Evolutionary conservation across 805 yeast species (phyloP), one percentile per base, ranked within the genome.

Genomic region (Candida andamanensis): DNA sequence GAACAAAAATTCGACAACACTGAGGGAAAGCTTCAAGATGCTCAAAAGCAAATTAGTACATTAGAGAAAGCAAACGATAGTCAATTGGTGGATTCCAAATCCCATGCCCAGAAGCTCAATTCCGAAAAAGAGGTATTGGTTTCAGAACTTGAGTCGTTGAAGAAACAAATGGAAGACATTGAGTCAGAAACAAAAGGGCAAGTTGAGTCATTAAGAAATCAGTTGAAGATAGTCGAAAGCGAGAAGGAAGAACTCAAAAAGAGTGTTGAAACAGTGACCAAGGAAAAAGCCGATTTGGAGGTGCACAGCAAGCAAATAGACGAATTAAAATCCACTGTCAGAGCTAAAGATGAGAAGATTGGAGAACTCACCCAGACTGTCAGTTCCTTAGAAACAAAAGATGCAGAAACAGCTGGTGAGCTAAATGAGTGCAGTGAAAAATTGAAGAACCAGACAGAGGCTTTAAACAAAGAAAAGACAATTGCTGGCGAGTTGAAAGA

Each of bases 121-220:
- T 60, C 47, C 3, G 49, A 43, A 6, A 63, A 59, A 34, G 51
- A 50, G 11, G 63, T 56, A 37, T 49, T 66, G 17, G 56, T 69
- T 57, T 67, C 66, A 27, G 67, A 63, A 34, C 50, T 66, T 24
- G 46, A 70, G 26, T 45, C 66, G 4, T 68, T 67, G 7, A 65
- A 67, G 4, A 31, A 49, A 17, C 54, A 64, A n/a, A 46, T 51
- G 39, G 57, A 54, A 44, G 59, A 57, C 28, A 36, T 58, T 33
- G 52, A 54, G 31, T 28, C 25, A 15, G 32, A 31, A 10, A 25
- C 38, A 3, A 55, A 52, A 3, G 39, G 34, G 15, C 44, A 47
- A 24, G 17, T 41, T 6, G 18, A 26, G 4, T 19, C 23, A 13
- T 24, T 41, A 10, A 33, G 30, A 46, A 40, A 17, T 45, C 56